These are phyloP conservation scores for Cladosporium sp. DNA, from an alignment of 2,329 filamentous ascomycete species.

Conservation along the genomic window DNA sequence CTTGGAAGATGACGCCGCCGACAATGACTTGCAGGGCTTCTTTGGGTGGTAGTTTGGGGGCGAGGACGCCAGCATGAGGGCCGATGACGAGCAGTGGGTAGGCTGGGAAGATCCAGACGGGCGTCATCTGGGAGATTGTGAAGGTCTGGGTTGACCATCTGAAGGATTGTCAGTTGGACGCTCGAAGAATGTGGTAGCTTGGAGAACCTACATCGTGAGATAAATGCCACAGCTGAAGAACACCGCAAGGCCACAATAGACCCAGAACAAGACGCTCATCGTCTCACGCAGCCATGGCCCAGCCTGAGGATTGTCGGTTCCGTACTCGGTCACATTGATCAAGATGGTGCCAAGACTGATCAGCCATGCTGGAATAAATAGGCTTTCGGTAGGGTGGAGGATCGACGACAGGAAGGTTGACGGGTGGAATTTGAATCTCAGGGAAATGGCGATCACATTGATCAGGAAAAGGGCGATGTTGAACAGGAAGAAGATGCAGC, in stretches of 20 bases:
- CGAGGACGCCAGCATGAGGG: conserved; percentile 60
- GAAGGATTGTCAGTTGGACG: conserved; percentile 9
- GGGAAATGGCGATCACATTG: conserved; percentile 59
- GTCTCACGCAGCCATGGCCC: conserved; percentile 50
- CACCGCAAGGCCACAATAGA: conserved; percentile 63
- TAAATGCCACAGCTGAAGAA: conserved; percentile 65
- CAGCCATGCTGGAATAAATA: conserved; percentile 65
- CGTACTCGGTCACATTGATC: conserved; percentile 71
- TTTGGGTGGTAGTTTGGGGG: conserved; percentile 38
- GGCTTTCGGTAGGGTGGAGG: conserved; percentile 67
- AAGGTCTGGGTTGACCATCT: conserved; percentile 61
- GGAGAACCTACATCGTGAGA: conserved; percentile 59
- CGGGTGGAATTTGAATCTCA: conserved; percentile 64
- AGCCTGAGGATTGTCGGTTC: conserved; percentile 40
- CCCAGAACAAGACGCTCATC: conserved; percentile 68
- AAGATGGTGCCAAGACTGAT: conserved; percentile 59
- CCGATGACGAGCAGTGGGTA: conserved; percentile 74
- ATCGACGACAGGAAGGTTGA: conserved; percentile 67
- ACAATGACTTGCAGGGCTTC: conserved; percentile 51
- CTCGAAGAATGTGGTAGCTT: not conserved
- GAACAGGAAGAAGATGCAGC: conserved; percentile 43
- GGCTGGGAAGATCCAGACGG: conserved; percentile 80
- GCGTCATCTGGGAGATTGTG: conserved; percentile 78
- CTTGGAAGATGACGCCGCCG: conserved; percentile 55
- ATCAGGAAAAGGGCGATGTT: conserved; percentile 60